Conservation (phyloP, 768 basidiomycete species). For the Termitomyces sp. region DNA sequence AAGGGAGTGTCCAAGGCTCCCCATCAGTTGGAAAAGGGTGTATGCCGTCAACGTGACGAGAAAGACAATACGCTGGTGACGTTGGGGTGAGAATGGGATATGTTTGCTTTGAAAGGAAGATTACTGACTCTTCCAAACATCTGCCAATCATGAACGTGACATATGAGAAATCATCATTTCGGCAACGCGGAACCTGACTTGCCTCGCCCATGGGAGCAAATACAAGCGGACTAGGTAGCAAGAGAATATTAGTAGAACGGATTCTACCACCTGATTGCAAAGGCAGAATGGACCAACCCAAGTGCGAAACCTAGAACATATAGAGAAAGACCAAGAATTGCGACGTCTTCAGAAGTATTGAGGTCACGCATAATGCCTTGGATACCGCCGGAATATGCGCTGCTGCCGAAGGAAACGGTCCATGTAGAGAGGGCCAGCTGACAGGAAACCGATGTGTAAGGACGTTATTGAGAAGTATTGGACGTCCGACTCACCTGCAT, state of each 20-base stretch:
- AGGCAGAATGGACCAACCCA: slow-evolving; percentile 36
- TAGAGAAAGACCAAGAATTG: slow-evolving; percentile 58
- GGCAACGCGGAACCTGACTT: slow-evolving; percentile 18
- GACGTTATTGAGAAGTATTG: background rate
- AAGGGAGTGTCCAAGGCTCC: slow-evolving; percentile 48
- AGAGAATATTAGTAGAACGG: background rate
- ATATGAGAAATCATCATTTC: slow-evolving; percentile 5
- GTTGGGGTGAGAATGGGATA: background rate
- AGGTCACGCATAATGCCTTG: slow-evolving; percentile 43
- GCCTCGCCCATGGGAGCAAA: slow-evolving; percentile 62
- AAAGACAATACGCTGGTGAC: slow-evolving; percentile 48
- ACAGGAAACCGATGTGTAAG: slow-evolving; percentile 10
- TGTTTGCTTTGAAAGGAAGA: background rate
- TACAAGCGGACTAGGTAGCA: slow-evolving; percentile 41
- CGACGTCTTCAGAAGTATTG: slow-evolving; percentile 47
- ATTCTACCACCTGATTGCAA: background rate
- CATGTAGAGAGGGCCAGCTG: slow-evolving; percentile 53
- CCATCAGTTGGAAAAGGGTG: slow-evolving; percentile 52
- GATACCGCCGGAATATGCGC: slow-evolving; percentile 54
- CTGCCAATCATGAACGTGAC: slow-evolving; percentile 22
- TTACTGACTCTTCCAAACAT: slow-evolving; percentile 53
- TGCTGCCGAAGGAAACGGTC: slow-evolving; percentile 60
- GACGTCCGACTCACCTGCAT: slow-evolving; percentile 36
- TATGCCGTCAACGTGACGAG: slow-evolving; percentile 51
- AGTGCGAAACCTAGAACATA: slow-evolving; percentile 65